Evolutionary conservation across 1,284 basidiomycete species (phyloP), one percentile per base, ranked within the genome.

Genomic region (Austroboletus olivaceoglutinosus): DNA sequence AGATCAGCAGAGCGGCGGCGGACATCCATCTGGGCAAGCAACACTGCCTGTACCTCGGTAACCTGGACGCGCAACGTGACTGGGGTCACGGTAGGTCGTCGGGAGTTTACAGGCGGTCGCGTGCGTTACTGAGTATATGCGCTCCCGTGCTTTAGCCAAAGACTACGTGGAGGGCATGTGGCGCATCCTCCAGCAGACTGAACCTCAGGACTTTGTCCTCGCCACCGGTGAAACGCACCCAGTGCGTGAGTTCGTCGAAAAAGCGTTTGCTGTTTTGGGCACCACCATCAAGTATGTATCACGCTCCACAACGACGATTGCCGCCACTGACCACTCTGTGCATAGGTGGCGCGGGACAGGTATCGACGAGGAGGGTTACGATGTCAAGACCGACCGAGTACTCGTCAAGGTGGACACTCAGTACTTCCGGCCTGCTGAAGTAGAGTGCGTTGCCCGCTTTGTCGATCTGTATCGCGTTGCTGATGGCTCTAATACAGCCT

Each of bases 81-180:
- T 96, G 93, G 93, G 93, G 93, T 60, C 93, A 96, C 70, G 91
- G 89, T 89, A 56, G 53, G 81, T 68, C 50, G 48, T 19, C 25
- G 39, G 41, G 4, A 13, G 39, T 23, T 21, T 31, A 4, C 15
- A 25, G 25, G 3, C 11, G 34, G 18, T n/a, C 23, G n/a, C 8
- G 30, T 29, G n/a, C n/a, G n/a, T 46, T 22, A 33, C 51, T 66
- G 43, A 62, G 27, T 45, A 38, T 45, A 45, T 50, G 48, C 18
- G 15, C 34, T 25, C 23, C n/a, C n/a, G n/a, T n/a, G n/a, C 13
- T 41, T 23, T 54, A 90, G 90, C 90, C 45, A 83, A 82, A 56
- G 91, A 93, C 67, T 93, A 93, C 62, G 86, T 92, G 12, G 92
- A 94, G 71, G 93, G 93, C 39, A 95, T 96, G 93, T 96, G 93